Evolutionary conservation across 2,329 filamentous ascomycete genomes (phyloP).

Genomic region (Pyricularia sp.): DNA sequence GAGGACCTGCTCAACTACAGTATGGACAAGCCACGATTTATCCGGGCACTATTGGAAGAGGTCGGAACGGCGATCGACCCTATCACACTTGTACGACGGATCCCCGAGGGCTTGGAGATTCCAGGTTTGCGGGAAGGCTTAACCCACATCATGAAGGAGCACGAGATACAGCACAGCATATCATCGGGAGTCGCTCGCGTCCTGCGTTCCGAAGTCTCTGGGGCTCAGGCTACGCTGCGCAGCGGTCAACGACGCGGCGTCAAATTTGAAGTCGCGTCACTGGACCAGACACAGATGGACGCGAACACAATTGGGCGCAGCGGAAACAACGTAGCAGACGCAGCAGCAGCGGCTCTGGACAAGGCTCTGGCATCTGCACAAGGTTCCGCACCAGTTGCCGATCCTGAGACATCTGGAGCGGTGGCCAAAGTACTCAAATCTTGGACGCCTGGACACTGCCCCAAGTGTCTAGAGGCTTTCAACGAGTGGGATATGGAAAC

Average conservation of each 20-base stretch:
- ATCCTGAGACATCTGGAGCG: neutral
- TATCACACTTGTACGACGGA: constrained; percentile 76
- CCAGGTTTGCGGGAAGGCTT: constrained; percentile 80
- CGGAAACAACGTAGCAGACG: neutral
- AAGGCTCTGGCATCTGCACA: neutral
- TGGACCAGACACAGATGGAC: constrained; percentile 24
- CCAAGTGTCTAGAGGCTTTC: constrained; percentile 42
- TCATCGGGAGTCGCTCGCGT: constrained; percentile 80
- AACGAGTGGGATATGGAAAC: constrained; percentile 54
- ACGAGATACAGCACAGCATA: constrained; percentile 90
- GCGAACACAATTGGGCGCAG: constrained; percentile 7
- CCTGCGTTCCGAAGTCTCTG: constrained; percentile 72
- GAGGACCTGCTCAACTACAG: constrained; percentile 87
- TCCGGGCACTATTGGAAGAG: constrained; percentile 80
- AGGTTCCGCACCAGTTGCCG: neutral
- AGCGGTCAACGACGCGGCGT: constrained; percentile 72
- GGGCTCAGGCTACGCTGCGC: constrained; percentile 68
- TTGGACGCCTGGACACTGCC: constrained; percentile 42
- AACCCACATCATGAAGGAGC: constrained; percentile 83
- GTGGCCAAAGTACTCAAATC: constrained; percentile 11
- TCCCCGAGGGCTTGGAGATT: constrained; percentile 87
- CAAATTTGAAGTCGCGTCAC: constrained; percentile 64
- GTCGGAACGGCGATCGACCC: constrained; percentile 90
- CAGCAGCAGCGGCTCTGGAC: neutral
- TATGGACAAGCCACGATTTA: constrained; percentile 96